phyloP scores from a whole-genome alignment of 2,329 filamentous ascomycete species.

The Alternaria novae-zelandiae region DNA sequence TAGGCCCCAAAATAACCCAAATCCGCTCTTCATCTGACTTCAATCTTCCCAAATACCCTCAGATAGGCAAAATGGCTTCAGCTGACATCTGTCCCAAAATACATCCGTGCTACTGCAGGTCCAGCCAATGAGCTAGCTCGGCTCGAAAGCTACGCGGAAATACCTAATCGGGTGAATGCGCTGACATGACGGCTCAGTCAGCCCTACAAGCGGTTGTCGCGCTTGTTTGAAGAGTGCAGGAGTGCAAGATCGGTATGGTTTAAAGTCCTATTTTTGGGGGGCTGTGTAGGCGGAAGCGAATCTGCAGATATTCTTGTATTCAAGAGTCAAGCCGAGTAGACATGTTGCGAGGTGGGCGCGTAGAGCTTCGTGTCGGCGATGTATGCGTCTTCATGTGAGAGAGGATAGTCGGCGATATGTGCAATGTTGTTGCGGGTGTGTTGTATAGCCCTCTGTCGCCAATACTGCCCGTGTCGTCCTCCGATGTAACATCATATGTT shows the following conservation, averaged over 20 bases:
- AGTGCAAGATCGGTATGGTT: neutral
- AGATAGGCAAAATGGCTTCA: neutral
- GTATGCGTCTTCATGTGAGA: neutral
- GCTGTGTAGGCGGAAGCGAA: slow-evolving; percentile 13
- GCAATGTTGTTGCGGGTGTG: neutral
- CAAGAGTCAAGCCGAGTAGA: neutral
- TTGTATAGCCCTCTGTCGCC: neutral
- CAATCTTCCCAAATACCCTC: slow-evolving; percentile 4
- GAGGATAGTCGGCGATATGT: neutral
- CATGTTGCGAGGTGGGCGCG: slow-evolving; percentile 17
- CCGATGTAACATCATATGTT: neutral
- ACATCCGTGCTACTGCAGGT: neutral
- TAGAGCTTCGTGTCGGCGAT: slow-evolving; percentile 5
- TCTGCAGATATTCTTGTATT: slow-evolving; percentile 16
- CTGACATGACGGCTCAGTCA: slow-evolving; percentile 22
- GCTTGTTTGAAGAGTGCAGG: slow-evolving; percentile 22
- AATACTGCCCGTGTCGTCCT: neutral
- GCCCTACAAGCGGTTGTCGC: slow-evolving; percentile 41
- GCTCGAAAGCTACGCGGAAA: neutral
- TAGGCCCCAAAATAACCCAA: slow-evolving; percentile 21
- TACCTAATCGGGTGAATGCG: slow-evolving; percentile 5
- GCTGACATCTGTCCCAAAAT: slow-evolving; percentile 16
- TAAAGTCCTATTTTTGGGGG: slow-evolving; percentile 37
- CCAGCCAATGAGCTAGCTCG: neutral
- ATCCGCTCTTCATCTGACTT: neutral